phyloP scores from a whole-genome alignment of 257 asterid genomes.

The Osmanthus fragrans region DNA sequence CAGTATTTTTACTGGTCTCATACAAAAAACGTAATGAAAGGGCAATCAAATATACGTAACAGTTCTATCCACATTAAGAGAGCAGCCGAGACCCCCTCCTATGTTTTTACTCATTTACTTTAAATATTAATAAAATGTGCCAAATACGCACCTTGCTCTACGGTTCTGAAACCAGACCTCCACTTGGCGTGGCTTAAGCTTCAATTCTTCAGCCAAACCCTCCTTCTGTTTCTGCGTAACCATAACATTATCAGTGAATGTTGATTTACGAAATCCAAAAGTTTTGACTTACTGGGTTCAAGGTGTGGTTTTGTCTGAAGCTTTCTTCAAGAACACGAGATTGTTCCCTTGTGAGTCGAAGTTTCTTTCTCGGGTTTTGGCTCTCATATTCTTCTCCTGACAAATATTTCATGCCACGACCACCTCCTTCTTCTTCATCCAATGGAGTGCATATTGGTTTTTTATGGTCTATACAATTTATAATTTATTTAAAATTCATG shows the following conservation, averaged over 20 bases:
- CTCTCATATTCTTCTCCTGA: conserved; percentile 50
- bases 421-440: conserved; percentile 37
- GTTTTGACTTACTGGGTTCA: conserved; percentile 50
- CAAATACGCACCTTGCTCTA: conserved; percentile 70
- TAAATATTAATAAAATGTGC: not conserved
- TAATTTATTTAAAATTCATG: too few species aligned
- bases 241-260: not conserved
- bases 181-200: conserved; percentile 73
- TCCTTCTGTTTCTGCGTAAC: conserved; percentile 70
- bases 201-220: conserved; percentile 55
- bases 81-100: too few species aligned
- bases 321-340: conserved; percentile 79
- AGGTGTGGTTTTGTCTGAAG: conserved; percentile 65
- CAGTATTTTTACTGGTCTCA: not conserved
- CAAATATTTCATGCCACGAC: conserved; percentile 32
- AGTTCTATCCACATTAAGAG: too few species aligned
- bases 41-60: too few species aligned
- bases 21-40: too few species aligned
- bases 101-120: too few species aligned
- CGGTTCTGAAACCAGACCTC: conserved; percentile 98
- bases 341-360: conserved; percentile 69
- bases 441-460: too few species aligned
- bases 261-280: not conserved
- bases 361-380: conserved; percentile 62
- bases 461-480: too few species aligned